phyloP scores from a whole-genome alignment of 768 basidiomycete species.

The Lyophyllum decastes region DNA sequence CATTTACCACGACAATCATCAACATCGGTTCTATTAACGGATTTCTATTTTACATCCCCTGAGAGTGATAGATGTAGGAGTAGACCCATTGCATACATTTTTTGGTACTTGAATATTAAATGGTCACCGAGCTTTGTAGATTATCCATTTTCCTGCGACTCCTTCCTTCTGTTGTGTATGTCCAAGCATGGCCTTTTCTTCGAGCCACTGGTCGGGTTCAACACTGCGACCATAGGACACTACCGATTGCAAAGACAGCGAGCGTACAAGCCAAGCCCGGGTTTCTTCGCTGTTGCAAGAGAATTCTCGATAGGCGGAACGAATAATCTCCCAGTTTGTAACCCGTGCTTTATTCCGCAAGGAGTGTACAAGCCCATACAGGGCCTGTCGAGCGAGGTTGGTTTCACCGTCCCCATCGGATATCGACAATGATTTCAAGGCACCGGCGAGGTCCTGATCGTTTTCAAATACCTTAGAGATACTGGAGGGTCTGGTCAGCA shows the following conservation, averaged over 20 bases:
- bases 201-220: slow-evolving; percentile 57
- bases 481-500: slow-evolving; percentile 35
- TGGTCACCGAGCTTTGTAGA: slow-evolving; percentile 49
- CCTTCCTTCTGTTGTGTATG: slow-evolving; percentile 61
- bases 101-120: not conserved
- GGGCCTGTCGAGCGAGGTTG: slow-evolving; percentile 37
- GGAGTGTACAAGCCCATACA: slow-evolving; percentile 43
- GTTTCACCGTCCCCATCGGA: slow-evolving; percentile 3
- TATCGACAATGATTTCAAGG: slow-evolving; percentile 15
- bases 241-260: slow-evolving; percentile 45
- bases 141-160: slow-evolving; percentile 56
- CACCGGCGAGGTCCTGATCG: slow-evolving; percentile 2
- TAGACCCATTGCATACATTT: not conserved
- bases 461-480: slow-evolving; percentile 23
- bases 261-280: slow-evolving; percentile 47
- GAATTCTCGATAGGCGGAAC: slow-evolving; percentile 66
- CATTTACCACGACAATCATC: not conserved
- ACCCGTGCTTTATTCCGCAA: slow-evolving; percentile 53
- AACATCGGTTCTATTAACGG: not conserved
- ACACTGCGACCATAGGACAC: slow-evolving; percentile 26
- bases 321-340: slow-evolving; percentile 60
- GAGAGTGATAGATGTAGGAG: slow-evolving; percentile 8
- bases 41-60: not conserved
- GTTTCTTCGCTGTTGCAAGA: slow-evolving; percentile 41
- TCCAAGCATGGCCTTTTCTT: slow-evolving; percentile 38